Conservation (phyloP, 129 eudicot species). For the Ambrosia artemisiifolia region DNA sequence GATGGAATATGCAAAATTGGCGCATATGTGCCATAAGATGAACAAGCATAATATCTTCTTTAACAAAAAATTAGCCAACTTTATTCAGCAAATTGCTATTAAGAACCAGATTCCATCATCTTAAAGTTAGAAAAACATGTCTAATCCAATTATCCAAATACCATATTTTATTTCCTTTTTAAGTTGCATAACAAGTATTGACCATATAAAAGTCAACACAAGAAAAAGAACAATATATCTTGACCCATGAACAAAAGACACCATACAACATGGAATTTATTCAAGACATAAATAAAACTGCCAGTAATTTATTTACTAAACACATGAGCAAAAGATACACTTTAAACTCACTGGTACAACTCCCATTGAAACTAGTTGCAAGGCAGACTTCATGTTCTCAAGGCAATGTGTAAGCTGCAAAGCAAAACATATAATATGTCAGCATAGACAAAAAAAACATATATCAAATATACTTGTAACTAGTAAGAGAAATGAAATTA, state of each 20-base stretch:
- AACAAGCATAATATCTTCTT: constrained; percentile 28
- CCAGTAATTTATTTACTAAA: constrained; percentile 31
- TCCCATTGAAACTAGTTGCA: not conserved
- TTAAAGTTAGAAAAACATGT: constrained; percentile 7
- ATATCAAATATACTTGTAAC: not conserved
- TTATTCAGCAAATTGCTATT: constrained; percentile 13
- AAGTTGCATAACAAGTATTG: constrained; percentile 15
- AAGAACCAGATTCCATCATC: constrained; percentile 33
- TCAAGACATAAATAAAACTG: constrained; percentile 19
- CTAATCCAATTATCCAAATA: constrained; percentile 21
- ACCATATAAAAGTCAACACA: constrained; percentile 27
- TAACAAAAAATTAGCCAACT: constrained; percentile 18
- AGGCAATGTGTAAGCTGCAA: constrained; percentile 89
- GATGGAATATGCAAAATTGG: constrained; percentile 20
- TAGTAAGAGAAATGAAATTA: not conserved
- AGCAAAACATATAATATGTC: not conserved
- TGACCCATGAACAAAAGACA: constrained; percentile 22
- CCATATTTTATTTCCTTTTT: constrained; percentile 8
- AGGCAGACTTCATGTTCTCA: constrained; percentile 30
- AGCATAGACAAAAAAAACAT: not conserved
- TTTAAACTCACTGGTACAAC: constrained; percentile 30
- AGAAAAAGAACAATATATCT: constrained; percentile 2
- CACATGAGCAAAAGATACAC: constrained; percentile 29
- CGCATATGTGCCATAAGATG: constrained; percentile 22
- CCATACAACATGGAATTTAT: constrained; percentile 22